Percentiles rank a stretch among this genome's conserved stretches.
Conservation (phyloP, 108 stramenopile genomes). For the Discostella stelligeroides region DNA sequence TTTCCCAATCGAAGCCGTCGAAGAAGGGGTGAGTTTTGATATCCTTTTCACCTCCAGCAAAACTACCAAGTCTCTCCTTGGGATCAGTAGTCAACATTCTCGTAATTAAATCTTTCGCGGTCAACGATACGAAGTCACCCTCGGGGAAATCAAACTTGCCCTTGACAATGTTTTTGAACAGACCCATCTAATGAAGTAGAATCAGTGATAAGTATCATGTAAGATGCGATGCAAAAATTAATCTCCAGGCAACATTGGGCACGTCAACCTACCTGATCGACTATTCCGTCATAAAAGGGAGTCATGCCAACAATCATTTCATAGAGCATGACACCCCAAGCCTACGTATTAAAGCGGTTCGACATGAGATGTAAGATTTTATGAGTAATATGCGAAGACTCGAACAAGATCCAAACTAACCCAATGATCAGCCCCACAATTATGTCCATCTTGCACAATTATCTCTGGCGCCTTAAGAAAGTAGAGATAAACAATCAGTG, state of each 20-base stretch:
- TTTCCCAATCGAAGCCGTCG: conserved; percentile 64
- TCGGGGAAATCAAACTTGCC: conserved; percentile 60
- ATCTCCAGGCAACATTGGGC: background rate
- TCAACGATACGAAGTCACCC: conserved; percentile 28
- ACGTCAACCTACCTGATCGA: conserved; percentile 53
- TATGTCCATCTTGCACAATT: conserved; percentile 93
- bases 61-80: conserved; percentile 75
- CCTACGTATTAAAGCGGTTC: conserved; percentile 36
- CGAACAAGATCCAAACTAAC: conserved; percentile 8
- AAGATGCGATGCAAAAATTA: background rate
- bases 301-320: conserved; percentile 91
- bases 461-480: conserved; percentile 99
- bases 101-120: conserved; percentile 65
- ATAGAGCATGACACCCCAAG: conserved; percentile 93
- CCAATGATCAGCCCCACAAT: conserved; percentile 97
- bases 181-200: conserved; percentile 37
- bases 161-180: conserved; percentile 82
- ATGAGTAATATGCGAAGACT: background rate
- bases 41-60: conserved; percentile 72
- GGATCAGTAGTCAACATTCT: conserved; percentile 64
- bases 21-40: conserved; percentile 85
- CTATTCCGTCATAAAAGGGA: conserved; percentile 77
- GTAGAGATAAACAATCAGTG: no score
- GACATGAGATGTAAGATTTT: background rate
- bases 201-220: background rate